Evolutionary conservation across 2,329 filamentous ascomycete genomes (phyloP), one percentile per base, ranked within the genome.

Genomic region (Talaromyces verruculosus): DNA sequence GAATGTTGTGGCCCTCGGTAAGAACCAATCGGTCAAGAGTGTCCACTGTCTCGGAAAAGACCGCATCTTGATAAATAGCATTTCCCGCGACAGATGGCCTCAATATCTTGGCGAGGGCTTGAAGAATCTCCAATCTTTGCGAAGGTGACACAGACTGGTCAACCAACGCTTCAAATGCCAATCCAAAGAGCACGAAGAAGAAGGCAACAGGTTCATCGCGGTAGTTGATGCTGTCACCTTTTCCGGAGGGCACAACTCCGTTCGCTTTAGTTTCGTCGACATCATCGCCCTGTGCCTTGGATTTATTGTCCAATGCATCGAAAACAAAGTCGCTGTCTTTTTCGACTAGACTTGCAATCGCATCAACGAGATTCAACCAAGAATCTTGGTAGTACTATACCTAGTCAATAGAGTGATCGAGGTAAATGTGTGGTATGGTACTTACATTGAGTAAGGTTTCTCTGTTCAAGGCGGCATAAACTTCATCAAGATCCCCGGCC

Each of bases 321-420:
- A 99, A 99, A 2, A 99, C 95, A 69, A 97, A 97, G 68, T 95
- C 92, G 78, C 93, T 97, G 75, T 99, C 95, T 77, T 97, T 94
- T 73, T 98, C 95, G 66, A 99, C 97, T 5, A 99, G 83, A 73
- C 93, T 97, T 11, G 95, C 94, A 76, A 99, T 98, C 3, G 95
- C 96, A 80, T 99, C 93, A 1, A 99, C 94, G 11, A 99, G 86
- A 71, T 95, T 96, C 45, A 99, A 84, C 95, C 95, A 99, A 0
- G 93, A 92, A 67, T 96, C 93, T 81, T 99, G 94, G 76, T 99
- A 99, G 78, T 99, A 99, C 76, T 87, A 67, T 53, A 45, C 3
- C 25, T 45, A 60, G 41, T 65, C 43, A 65, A 25, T 15, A 33
- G 11, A 28, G n/a, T 22, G 8, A 6, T 47, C 19, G 17, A 51